Evolutionary conservation across 129 eudicot species (phyloP).

Genomic region (Sambucus nigra): DNA sequence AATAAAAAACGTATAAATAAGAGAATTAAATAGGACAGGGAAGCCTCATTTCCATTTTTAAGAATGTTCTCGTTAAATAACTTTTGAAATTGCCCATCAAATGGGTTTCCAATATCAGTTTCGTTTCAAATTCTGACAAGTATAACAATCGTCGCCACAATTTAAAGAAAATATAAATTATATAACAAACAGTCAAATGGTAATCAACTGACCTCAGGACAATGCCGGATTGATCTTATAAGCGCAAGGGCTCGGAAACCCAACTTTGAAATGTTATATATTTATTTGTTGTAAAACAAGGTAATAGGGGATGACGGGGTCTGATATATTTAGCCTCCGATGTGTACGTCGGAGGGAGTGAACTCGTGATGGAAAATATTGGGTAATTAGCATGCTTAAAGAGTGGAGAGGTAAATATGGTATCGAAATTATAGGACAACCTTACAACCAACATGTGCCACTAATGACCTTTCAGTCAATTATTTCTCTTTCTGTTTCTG

Average conservation of each 20-base stretch:
- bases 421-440: not conserved
- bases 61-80: too few relatives aligned
- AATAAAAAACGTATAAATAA: not conserved
- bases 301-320: too few relatives aligned
- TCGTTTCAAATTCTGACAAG: not conserved
- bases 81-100: too few relatives aligned
- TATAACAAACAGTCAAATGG: not conserved
- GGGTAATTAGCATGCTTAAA: too few relatives aligned
- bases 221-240: slow-evolving; percentile 6
- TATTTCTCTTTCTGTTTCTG: too few relatives aligned
- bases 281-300: not conserved
- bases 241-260: not conserved
- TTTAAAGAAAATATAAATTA: too few relatives aligned
- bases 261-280: not conserved
- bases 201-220: slow-evolving; percentile 1
- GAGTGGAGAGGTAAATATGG: not conserved
- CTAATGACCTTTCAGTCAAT: too few relatives aligned
- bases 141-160: too few relatives aligned
- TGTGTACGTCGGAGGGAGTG: not conserved
- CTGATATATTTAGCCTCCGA: slow-evolving; percentile 2
- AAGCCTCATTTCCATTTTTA: too few relatives aligned
- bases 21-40: too few relatives aligned
- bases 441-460: slow-evolving; percentile 6
- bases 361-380: slow-evolving; percentile 14
- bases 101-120: too few relatives aligned